phyloP scores from a whole-genome alignment of 257 asterid species.

The Lantana camara region DNA sequence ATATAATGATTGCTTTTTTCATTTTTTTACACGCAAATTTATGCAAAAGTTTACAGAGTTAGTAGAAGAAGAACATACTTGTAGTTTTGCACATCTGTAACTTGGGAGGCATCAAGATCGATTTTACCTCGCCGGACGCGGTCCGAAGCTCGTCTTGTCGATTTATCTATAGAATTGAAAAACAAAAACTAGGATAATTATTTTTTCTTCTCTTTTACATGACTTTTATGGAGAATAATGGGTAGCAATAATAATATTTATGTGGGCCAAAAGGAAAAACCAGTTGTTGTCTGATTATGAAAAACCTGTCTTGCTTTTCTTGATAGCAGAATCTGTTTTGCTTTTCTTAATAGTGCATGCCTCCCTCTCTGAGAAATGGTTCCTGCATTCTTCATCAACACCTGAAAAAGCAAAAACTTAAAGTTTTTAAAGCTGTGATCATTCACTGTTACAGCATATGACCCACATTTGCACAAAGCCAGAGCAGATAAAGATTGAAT shows the following conservation, averaged over 20 bases:
- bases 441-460: slow-evolving; percentile 45
- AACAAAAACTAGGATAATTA: slow-evolving; percentile 9
- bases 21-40: background rate
- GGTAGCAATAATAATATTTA: slow-evolving; percentile 12
- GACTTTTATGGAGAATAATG: slow-evolving; percentile 21
- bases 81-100: slow-evolving; percentile 67
- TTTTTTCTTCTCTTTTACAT: background rate
- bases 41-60: background rate
- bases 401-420: slow-evolving; percentile 67
- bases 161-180: slow-evolving; percentile 42
- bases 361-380: slow-evolving; percentile 72
- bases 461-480: slow-evolving; percentile 46
- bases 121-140: slow-evolving; percentile 60
- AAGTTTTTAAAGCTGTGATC: slow-evolving; percentile 53
- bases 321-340: slow-evolving; percentile 54
- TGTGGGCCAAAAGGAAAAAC: slow-evolving; percentile 72
- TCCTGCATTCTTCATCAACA: slow-evolving; percentile 94
- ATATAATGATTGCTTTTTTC: slow-evolving; percentile 10
- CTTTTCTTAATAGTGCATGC: slow-evolving; percentile 90
- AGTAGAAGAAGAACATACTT: slow-evolving; percentile 41
- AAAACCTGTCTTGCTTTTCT: slow-evolving; percentile 14
- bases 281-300: slow-evolving; percentile 39
- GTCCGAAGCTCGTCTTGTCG: slow-evolving; percentile 45
- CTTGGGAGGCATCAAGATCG: slow-evolving; percentile 68
- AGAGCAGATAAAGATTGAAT: slow-evolving; percentile 17